Base-by-base conservation (phyloP, 768 basidiomycete genomes). In the Amyloporia xantha region DNA sequence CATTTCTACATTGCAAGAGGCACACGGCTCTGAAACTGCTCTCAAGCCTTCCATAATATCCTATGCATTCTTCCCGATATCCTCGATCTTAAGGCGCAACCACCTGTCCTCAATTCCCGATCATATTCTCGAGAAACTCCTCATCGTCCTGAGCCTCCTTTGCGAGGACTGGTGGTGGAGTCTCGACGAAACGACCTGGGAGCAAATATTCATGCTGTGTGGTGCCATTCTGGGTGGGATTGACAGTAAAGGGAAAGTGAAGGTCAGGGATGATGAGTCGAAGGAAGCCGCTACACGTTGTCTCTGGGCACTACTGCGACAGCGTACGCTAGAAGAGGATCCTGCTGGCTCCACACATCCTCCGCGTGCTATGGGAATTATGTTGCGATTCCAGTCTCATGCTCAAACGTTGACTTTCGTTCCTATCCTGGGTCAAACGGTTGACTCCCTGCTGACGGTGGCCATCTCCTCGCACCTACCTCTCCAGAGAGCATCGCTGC, bases 31-130 rank as follows among this genome's bases (percentile, higher is more conserved):
- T 6, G 63, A 64, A 6, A 50, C 58, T 28, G 44, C 62, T 3
- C 72, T 91, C 28, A 71, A 76, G 1, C 61, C 77, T 0, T 76
- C 77, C 13, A 72, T 92, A 41, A 78, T 91, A 38, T 83, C 86
- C 39, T 98, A 97, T 64, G 71, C 82, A 24, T 89, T 94, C 67
- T 86, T 91, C 57, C 95, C 95, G 2, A 64, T 97, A 35, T 91
- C 91, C 2, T 79, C 82, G 24, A 79, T 96, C 43, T 74, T 97
- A 28, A 82, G 86, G 42, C 82, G 88, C 26, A 91, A 93, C 62
- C 59, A 76, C 13, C 75, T 82, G 2, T 60, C 74, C 5, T 70
- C 76, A 12, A 84, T 95, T 41, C 86, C 91, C 6, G 84, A 92
- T 58, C 84, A 84, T 57, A 67, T 92, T 25, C 68, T 95, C 41